A percentile compares a stretch with the other conserved stretches of the same genome.
These are phyloP conservation scores for Tetrapisispora iriomotensis DNA, from an alignment of 805 yeast species.

Conservation along the genomic window DNA sequence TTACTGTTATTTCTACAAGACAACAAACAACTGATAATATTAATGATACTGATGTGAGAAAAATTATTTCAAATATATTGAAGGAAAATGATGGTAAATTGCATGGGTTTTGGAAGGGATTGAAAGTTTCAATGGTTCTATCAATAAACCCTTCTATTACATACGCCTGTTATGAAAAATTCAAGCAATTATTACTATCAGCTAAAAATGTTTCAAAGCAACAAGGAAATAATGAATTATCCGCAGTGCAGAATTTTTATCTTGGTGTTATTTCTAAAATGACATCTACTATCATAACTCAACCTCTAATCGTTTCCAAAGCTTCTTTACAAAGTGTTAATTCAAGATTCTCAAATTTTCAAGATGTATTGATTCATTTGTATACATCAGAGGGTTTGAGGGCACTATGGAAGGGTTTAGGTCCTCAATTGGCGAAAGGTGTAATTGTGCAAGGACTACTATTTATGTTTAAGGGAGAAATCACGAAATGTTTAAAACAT, in stretches of 20 bases:
- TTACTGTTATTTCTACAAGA: conserved; percentile 59
- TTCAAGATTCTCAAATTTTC: conserved; percentile 44
- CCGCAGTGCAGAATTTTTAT: conserved; percentile 55
- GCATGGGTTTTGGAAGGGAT: conserved; percentile 72
- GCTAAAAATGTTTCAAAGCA: conserved; percentile 7
- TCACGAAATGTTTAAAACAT: conserved; percentile 26
- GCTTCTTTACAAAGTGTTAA: conserved; percentile 59
- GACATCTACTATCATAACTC: conserved; percentile 70
- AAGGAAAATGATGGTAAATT: conserved; percentile 54
- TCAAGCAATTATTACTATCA: conserved; percentile 42
- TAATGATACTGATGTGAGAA: conserved; percentile 20
- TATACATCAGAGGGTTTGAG: conserved; percentile 51
- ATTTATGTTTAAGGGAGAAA: conserved; percentile 71
- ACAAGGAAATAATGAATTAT: conserved; percentile 30
- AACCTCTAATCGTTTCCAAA: conserved; percentile 77
- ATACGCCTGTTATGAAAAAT: conserved; percentile 67
- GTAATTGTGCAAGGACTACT: conserved; percentile 76
- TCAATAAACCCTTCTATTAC: conserved; percentile 82
- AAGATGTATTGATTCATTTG: conserved; percentile 51
- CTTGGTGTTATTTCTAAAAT: conserved; percentile 76
- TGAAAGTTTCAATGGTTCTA: conserved; percentile 67
- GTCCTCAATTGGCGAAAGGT: conserved; percentile 74
- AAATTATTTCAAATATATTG: conserved; percentile 34
- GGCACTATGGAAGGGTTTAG: conserved; percentile 70
- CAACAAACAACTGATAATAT: conserved; percentile 44